These are phyloP conservation scores for Debaryomyces fabryi DNA, from an alignment of 1,139 yeast species.

Conservation along the genomic window DNA sequence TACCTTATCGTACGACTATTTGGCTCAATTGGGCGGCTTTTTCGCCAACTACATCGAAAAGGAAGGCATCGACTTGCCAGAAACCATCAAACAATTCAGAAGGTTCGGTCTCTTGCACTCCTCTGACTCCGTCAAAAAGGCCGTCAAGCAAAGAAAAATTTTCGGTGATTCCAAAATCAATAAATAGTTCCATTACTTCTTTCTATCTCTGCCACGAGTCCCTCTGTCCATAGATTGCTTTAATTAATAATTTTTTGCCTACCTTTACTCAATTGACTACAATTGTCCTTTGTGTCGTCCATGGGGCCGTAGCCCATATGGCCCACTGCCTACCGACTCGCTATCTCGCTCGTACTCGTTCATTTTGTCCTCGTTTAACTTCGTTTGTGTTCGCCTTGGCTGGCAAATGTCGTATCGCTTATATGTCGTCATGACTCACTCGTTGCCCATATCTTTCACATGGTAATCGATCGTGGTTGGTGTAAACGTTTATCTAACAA, in stretches of 20 bases:
- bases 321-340: background rate
- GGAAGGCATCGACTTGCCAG: conserved; percentile 36
- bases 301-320: background rate
- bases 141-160: conserved; percentile 43
- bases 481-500: conserved; percentile 5
- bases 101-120: conserved; percentile 61
- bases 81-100: conserved; percentile 57
- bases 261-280: background rate
- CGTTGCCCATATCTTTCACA: background rate
- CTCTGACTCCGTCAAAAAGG: conserved; percentile 42
- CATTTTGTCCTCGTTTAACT: background rate
- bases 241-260: conserved; percentile 1
- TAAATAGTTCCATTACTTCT: background rate
- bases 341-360: background rate
- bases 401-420: conserved; percentile 3
- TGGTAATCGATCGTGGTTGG: conserved; percentile 1
- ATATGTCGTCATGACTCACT: conserved; percentile 5
- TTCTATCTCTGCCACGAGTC: background rate
- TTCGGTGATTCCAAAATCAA: conserved; percentile 10
- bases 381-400: background rate
- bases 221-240: conserved; percentile 1
- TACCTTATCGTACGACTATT: conserved; percentile 54
- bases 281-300: background rate
- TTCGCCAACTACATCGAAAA: conserved; percentile 42
- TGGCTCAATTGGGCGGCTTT: conserved; percentile 50